phyloP scores from a whole-genome alignment of 495 filamentous ascomycete species.

The Talaromyces stipitatus region DNA sequence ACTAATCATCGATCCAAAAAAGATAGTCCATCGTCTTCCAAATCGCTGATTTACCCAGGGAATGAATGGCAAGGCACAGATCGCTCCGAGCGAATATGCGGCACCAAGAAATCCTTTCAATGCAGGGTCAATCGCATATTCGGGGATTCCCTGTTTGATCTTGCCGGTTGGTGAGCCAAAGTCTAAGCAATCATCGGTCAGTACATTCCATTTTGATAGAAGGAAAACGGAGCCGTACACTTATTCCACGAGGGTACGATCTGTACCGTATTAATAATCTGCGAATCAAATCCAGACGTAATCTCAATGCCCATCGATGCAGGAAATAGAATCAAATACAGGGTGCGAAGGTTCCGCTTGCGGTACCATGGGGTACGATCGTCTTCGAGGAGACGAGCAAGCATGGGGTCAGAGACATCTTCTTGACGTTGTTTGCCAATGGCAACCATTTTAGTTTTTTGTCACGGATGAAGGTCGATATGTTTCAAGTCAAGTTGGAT shows the following conservation, averaged over 20 bases:
- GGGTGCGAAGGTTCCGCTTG: conserved; percentile 51
- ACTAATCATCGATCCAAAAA: conserved; percentile 52
- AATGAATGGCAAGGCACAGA: conserved; percentile 53
- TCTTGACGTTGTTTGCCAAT: conserved; percentile 22
- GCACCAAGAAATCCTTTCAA: conserved; percentile 22
- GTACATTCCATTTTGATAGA: neutral
- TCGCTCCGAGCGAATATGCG: conserved; percentile 29
- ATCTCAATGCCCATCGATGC: conserved; percentile 63
- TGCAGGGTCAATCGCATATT: conserved; percentile 15
- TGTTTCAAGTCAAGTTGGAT: neutral
- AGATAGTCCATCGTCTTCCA: conserved; percentile 50
- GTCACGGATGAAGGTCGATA: neutral
- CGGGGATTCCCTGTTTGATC: conserved; percentile 9
- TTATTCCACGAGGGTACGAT: conserved; percentile 48
- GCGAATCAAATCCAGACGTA: conserved; percentile 65
- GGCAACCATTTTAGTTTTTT: conserved; percentile 15
- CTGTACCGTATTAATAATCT: conserved; percentile 65
- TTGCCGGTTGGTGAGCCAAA: conserved; percentile 26
- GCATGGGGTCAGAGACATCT: conserved; percentile 22
- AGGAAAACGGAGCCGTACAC: conserved; percentile 30
- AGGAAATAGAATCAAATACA: conserved; percentile 59
- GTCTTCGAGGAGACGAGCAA: conserved; percentile 15
- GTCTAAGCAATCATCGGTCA: conserved; percentile 13
- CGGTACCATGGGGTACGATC: conserved; percentile 45
- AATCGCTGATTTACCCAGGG: conserved; percentile 47